Evolutionary conservation across 2,329 filamentous ascomycete genomes (phyloP), one percentile per base, ranked within the genome.

Genomic region (Aspergillus brasiliensis): DNA sequence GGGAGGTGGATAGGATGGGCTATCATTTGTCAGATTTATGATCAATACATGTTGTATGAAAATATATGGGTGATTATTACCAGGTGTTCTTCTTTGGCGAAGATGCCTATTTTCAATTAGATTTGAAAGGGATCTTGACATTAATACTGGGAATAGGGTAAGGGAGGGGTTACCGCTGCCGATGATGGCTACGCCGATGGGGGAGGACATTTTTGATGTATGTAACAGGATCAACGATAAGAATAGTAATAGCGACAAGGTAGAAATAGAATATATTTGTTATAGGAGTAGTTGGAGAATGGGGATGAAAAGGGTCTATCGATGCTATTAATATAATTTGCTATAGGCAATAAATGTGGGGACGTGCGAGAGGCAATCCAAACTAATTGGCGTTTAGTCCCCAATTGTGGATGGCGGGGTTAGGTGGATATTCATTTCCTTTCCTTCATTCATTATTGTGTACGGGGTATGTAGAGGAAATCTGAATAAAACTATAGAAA

Each of bases 11-110:
- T 27, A 87, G 77, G 2, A 83, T 83, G 2, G 84, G 84, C 79
- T 82, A 59, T 44, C 5, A 1, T 25, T 15, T 46, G 11, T 25
- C 13, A 11, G 4, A n/a, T 25, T 3, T 46, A 8, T 25, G 19
- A 11, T 25, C 3, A 19, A 11, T 17, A 10, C 8, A n/a, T 10
- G 31, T 11, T 28, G 11, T 27, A n/a, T 21, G 44, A 15, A 5
- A 11, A 11, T 27, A 25, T 15, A 13, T 25, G 8, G n/a, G 10
- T 25, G 5, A 8, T 13, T 47, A 15, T 25, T 73, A 81, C 79
- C 54, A 85, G 75, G 67, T 86, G 83, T 64, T 85, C 79, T 71
- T 86, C 84, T 61, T 80, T 78, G 58, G 83, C 83, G 70, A 86
- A 86, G 66, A 84, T 84, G 60, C 84, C 77, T 79, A 38, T 44